phyloP scores from a whole-genome alignment of 2,329 filamentous ascomycete species.

The Diplodia intermedia region DNA sequence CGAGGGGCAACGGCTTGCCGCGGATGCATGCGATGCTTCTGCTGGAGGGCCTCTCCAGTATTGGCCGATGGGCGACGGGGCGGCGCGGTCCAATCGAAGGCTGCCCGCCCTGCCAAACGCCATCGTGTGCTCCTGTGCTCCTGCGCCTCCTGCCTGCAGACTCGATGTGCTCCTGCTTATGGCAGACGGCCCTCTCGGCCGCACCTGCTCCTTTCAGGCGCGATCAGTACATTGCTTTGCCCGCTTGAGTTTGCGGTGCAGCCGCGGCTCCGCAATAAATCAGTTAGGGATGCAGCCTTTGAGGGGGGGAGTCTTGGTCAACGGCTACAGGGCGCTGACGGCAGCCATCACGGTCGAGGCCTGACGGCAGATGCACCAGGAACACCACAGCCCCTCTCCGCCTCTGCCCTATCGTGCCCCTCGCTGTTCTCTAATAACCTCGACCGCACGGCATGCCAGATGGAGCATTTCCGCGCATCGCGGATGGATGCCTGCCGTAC shows the following conservation, averaged over 20 bases:
- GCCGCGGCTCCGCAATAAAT: slow-evolving; percentile 23
- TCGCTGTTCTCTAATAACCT: not conserved
- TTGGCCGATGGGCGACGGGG: slow-evolving; percentile 3
- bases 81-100: not conserved
- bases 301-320: not conserved
- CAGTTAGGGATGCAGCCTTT: not conserved
- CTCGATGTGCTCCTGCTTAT: slow-evolving; percentile 21
- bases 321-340: slow-evolving; percentile 11
- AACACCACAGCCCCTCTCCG: slow-evolving; percentile 8
- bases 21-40: slow-evolving; percentile 30
- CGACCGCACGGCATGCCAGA: slow-evolving; percentile 8
- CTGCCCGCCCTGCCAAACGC: slow-evolving; percentile 11
- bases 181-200: slow-evolving; percentile 25
- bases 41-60: not conserved
- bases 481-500: slow-evolving; percentile 21
- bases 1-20: slow-evolving; percentile 29
- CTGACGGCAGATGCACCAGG: slow-evolving; percentile 23
- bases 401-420: not conserved
- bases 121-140: slow-evolving; percentile 19
- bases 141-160: slow-evolving; percentile 26
- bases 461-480: slow-evolving; percentile 21
- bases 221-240: slow-evolving; percentile 20
- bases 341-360: slow-evolving; percentile 8
- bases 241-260: slow-evolving; percentile 26
- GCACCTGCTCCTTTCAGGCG: slow-evolving; percentile 28